A percentile compares a stretch with the other conserved stretches of the same genome.
Conservation (phyloP, 2,329 filamentous ascomycete genomes). For the Drechslerella dactyloides region DNA sequence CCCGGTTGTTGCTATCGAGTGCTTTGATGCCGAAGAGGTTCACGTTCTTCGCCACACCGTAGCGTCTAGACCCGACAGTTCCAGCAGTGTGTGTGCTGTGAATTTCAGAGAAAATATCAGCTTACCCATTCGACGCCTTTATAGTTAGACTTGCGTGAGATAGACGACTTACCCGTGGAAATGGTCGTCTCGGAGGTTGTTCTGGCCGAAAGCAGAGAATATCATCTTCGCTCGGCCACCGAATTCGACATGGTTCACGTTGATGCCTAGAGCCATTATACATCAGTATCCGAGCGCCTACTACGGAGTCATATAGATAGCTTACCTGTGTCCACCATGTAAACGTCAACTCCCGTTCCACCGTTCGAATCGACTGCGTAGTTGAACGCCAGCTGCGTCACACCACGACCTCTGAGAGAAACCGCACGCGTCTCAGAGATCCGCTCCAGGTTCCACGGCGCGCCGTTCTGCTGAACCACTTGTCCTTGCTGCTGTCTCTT, state of each 20-base stretch:
- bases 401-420: not conserved
- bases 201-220: constrained; percentile 25
- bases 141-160: not conserved
- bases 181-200: constrained; percentile 28
- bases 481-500: constrained; percentile 10
- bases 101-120: not conserved
- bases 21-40: constrained; percentile 33
- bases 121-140: not conserved
- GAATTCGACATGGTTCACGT: constrained; percentile 31
- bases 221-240: constrained; percentile 24
- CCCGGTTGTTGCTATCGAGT: constrained; percentile 15
- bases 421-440: constrained; percentile 23
- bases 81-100: constrained; percentile 33
- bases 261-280: constrained; percentile 14
- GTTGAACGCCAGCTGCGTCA: constrained; percentile 8
- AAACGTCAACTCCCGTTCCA: constrained; percentile 37
- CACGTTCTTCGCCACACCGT: constrained; percentile 40
- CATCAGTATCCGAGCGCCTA: not conserved
- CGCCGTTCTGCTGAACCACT: constrained; percentile 8
- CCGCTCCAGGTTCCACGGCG: constrained; percentile 33
- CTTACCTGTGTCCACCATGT: constrained; percentile 39
- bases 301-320: not conserved
- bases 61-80: constrained; percentile 35
- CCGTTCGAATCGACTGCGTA: constrained; percentile 8
- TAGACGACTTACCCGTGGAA: constrained; percentile 34